Evolutionary conservation across 768 basidiomycete genomes (phyloP).

Genomic region (Pisolithus tinctorius): DNA sequence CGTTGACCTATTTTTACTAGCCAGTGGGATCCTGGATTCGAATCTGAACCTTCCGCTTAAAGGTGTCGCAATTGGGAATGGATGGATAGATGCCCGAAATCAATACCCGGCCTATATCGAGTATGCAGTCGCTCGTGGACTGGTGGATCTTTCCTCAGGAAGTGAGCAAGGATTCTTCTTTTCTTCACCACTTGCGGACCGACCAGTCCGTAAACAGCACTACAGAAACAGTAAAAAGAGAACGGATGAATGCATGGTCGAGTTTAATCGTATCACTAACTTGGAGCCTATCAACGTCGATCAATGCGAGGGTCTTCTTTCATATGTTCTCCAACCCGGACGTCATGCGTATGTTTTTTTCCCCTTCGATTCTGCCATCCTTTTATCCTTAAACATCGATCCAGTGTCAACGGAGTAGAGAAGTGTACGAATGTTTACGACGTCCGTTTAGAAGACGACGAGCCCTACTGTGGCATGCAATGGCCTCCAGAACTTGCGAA

Average conservation of each 20-base stretch:
- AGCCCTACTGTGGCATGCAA: constrained; percentile 93
- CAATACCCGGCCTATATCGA: constrained; percentile 92
- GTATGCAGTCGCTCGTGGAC: constrained; percentile 71
- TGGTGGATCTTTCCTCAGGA: constrained; percentile 67
- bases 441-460: constrained; percentile 78
- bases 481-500: constrained; percentile 87
- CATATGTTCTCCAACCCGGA: constrained; percentile 29
- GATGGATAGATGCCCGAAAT: constrained; percentile 87
- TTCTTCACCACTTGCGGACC: not conserved
- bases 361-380: not conserved
- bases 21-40: constrained; percentile 67
- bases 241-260: constrained; percentile 53
- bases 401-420: constrained; percentile 57
- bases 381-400: not conserved
- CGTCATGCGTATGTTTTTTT: constrained; percentile 15
- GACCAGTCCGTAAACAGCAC: constrained; percentile 33
- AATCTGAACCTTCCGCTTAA: constrained; percentile 54
- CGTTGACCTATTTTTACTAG: constrained; percentile 32
- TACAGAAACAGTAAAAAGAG: constrained; percentile 53
- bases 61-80: constrained; percentile 92
- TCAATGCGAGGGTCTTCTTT: constrained; percentile 56
- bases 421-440: constrained; percentile 96
- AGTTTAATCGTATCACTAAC: constrained; percentile 31
- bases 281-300: constrained; percentile 50
- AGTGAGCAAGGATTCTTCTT: constrained; percentile 32